Base-by-base conservation (phyloP, 768 basidiomycete genomes). In the Chalciporus pseudorubinellus region DNA sequence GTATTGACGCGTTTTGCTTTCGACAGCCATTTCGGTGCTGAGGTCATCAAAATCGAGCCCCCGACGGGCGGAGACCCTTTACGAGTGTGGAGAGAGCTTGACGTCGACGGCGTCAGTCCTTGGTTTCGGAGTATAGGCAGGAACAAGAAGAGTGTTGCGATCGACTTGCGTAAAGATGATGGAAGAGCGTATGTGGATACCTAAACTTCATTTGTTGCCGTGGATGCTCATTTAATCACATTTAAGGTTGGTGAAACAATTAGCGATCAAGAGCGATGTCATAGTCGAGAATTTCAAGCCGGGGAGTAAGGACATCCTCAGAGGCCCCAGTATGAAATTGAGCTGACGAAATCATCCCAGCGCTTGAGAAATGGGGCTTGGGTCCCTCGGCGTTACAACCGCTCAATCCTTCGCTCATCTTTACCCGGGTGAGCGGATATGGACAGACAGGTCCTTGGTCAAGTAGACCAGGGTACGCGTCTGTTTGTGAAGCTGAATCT, bases 371-470 rank as follows among this genome's bases (percentile, higher is more conserved):
- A 67, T 87, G 85, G 84, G 73, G 73, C 1, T 70, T 87, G 31
- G 83, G 83, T 6, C 84, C 84, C 2, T 68, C 68, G 11, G 74
- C 76, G 48, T 62, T 87, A 4, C 80, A 79, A 19, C 83, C 81
- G n/a, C 81, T 83, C 53, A 95, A 95, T 59, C 88, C 92, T 0
- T 85, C 83, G 46, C 78, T 98, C 51, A 90, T 98, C 60, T 94
- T 91, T 63, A 95, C 93, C 7, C 91, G 94, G 55, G 83, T 88
- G 19, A 85, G 84, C 55, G 85, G 86, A 8, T 88, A 86, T 56
- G 85, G 86, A 3, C 86, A 88, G 59, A 86, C 83, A 0, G 86
- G 85, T 2, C 85, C 86, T 19, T 87, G 85, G 85, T 76, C 82
- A 0, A 75, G 79, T 18, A 77, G 84, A 11, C 84, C 85, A 6